Conservation (phyloP, 2,329 filamentous ascomycete species). For the Aspergillus fumigatus region DNA sequence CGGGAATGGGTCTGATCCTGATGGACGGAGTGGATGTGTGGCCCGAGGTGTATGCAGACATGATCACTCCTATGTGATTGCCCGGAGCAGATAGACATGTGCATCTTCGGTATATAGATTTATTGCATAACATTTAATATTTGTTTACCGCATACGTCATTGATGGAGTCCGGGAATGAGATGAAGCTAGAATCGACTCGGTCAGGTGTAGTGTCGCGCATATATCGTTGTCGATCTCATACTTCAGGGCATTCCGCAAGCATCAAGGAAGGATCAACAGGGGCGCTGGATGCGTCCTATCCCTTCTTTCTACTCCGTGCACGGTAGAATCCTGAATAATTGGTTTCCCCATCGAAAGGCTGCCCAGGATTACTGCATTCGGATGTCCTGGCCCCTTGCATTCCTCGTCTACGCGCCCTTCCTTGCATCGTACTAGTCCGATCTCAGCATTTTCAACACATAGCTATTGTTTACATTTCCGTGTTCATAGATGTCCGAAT, state of each 20-base stretch:
- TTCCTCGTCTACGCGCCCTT: no score
- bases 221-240: neutral
- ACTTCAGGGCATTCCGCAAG: neutral
- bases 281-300: neutral
- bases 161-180: neutral
- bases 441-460: no score
- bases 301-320: neutral
- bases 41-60: slow-evolving; percentile 26
- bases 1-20: slow-evolving; percentile 48
- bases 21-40: slow-evolving; percentile 48
- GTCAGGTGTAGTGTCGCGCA: neutral
- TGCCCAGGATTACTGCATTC: neutral
- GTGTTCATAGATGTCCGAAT: neutral
- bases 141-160: neutral
- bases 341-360: neutral
- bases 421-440: neutral
- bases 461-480: neutral
- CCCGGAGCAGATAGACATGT: neutral
- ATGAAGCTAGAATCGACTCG: neutral
- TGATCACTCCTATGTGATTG: neutral
- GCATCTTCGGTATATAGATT: neutral
- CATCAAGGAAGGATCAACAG: neutral
- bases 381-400: neutral
- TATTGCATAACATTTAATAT: neutral
- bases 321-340: no score